These are phyloP conservation scores for Tylopilus orsonianus DNA, from an alignment of 1,284 basidiomycete genomes.

Conservation along the genomic window DNA sequence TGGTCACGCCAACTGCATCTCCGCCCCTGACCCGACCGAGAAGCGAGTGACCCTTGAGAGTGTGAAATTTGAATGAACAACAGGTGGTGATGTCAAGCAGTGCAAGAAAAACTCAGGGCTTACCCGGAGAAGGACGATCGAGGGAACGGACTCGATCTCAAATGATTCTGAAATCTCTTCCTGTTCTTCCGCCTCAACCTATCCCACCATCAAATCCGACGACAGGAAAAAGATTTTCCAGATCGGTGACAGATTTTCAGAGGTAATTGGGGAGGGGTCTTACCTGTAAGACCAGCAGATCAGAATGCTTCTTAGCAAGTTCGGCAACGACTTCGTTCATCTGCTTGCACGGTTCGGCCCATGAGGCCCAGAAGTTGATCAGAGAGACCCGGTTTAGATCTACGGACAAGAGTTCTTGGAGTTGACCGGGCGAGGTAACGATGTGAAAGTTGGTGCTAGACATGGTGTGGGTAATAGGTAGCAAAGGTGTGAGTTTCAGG, in stretches of 20 bases:
- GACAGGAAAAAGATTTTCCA: background rate
- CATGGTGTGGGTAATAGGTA: slow-evolving; percentile 11
- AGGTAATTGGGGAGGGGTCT: slow-evolving; percentile 20
- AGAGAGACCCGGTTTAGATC: slow-evolving; percentile 82
- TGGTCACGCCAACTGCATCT: slow-evolving; percentile 71
- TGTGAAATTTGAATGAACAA: slow-evolving; percentile 2
- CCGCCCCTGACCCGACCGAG: slow-evolving; percentile 82
- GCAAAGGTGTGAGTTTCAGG: too few species aligned
- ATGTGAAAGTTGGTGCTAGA: slow-evolving; percentile 47
- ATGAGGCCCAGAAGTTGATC: slow-evolving; percentile 92
- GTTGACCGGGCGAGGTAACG: slow-evolving; percentile 67
- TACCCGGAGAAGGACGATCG: slow-evolving; percentile 83
- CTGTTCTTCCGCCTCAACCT: slow-evolving; percentile 89
- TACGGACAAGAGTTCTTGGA: slow-evolving; percentile 70
- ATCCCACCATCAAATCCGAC: slow-evolving; percentile 29
- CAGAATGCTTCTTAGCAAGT: slow-evolving; percentile 70
- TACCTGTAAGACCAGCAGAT: slow-evolving; percentile 76
- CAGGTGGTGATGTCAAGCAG: background rate
- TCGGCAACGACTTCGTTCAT: slow-evolving; percentile 80
- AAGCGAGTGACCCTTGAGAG: slow-evolving; percentile 81
- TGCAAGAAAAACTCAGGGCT: slow-evolving; percentile 19
- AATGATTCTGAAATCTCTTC: slow-evolving; percentile 93
- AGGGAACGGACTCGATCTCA: slow-evolving; percentile 88
- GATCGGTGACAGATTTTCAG: background rate
- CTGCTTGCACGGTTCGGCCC: slow-evolving; percentile 86